Percentiles rank a stretch among this genome's conserved stretches.
Conservation (phyloP, 441 rosid genomes). For the Arabidopsis lyrata region DNA sequence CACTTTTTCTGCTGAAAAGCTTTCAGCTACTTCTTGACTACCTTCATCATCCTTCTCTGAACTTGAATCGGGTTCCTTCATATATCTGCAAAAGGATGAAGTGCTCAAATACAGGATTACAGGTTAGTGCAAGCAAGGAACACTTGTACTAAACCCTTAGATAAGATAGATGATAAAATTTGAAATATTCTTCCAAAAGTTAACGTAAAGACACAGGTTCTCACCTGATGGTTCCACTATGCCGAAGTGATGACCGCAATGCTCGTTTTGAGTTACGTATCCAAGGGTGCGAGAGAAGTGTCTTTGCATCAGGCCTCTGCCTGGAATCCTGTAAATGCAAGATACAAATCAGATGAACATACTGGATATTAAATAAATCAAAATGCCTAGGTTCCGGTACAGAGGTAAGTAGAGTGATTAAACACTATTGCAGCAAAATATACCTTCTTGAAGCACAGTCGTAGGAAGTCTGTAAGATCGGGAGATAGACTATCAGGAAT, state of each 20-base stretch:
- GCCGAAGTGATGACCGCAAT: conserved; percentile 86
- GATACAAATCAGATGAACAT: conserved; percentile 29
- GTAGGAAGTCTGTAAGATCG: conserved; percentile 91
- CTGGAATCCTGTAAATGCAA: conserved; percentile 82
- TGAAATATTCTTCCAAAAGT: conserved; percentile 20
- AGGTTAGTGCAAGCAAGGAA: conserved; percentile 21
- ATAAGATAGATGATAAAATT: neutral
- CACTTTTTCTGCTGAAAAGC: conserved; percentile 53
- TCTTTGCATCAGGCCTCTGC: conserved; percentile 99
- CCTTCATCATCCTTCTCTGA: conserved; percentile 64
- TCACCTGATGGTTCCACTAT: conserved; percentile 78
- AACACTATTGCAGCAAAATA: conserved; percentile 15
- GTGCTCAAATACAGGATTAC: conserved; percentile 32
- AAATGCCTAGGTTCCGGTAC: conserved; percentile 16
- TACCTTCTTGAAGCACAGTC: conserved; percentile 99
- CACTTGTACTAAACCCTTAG: conserved; percentile 5
- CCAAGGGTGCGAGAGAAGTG: conserved; percentile 98
- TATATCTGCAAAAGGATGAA: conserved; percentile 56
- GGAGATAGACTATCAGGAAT: conserved; percentile 96
- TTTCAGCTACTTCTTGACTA: conserved; percentile 57
- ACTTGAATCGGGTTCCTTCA: conserved; percentile 58
- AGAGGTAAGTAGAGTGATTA: conserved; percentile 23
- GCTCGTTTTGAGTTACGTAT: conserved; percentile 90
- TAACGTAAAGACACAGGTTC: conserved; percentile 8
- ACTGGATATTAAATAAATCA: conserved; percentile 8